A percentile compares a stretch with the other conserved stretches of the same genome.
phyloP scores from a whole-genome alignment of 2,329 filamentous ascomycete genomes.

The Clonostachys chloroleuca region DNA sequence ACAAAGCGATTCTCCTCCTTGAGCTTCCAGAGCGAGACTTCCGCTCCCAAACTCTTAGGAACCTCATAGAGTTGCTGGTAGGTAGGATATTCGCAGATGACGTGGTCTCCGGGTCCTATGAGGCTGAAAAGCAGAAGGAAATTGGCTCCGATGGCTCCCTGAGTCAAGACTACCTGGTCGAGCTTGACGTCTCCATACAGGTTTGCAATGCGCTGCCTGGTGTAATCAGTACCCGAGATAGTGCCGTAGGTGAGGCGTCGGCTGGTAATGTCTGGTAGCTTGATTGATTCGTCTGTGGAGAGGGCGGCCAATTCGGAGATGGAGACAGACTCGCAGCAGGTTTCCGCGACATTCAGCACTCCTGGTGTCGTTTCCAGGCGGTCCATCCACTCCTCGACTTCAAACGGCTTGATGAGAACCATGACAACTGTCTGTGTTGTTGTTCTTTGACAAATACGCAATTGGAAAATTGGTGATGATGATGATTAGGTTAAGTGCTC shows the following conservation, averaged over 20 bases:
- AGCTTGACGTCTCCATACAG: slow-evolving; percentile 51
- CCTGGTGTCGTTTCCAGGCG: slow-evolving; percentile 50
- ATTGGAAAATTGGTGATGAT: too few relatives aligned
- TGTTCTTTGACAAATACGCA: background rate
- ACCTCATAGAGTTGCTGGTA: slow-evolving; percentile 82
- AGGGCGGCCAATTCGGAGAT: slow-evolving; percentile 61
- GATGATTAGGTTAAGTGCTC: too few relatives aligned
- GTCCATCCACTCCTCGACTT: slow-evolving; percentile 71
- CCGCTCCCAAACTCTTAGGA: slow-evolving; percentile 68
- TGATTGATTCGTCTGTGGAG: slow-evolving; percentile 43
- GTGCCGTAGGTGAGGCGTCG: slow-evolving; percentile 62
- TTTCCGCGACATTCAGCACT: slow-evolving; percentile 72
- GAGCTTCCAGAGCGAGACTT: slow-evolving; percentile 74
- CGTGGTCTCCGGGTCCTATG: slow-evolving; percentile 71
- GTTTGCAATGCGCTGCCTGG: slow-evolving; percentile 61
- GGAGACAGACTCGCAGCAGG: slow-evolving; percentile 72
- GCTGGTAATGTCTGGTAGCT: slow-evolving; percentile 43
- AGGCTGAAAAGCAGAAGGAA: slow-evolving; percentile 73
- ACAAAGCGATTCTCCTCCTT: slow-evolving; percentile 60
- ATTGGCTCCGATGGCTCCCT: slow-evolving; percentile 82
- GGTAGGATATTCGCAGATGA: slow-evolving; percentile 81
- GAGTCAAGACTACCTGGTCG: slow-evolving; percentile 70
- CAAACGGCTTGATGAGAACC: slow-evolving; percentile 57
- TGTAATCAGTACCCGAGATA: slow-evolving; percentile 61
- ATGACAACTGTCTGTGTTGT: slow-evolving; percentile 22